Percentiles rank a stretch among this genome's conserved stretches.
phyloP scores from a whole-genome alignment of 2,329 filamentous ascomycete species.

The Diplodia intermedia region DNA sequence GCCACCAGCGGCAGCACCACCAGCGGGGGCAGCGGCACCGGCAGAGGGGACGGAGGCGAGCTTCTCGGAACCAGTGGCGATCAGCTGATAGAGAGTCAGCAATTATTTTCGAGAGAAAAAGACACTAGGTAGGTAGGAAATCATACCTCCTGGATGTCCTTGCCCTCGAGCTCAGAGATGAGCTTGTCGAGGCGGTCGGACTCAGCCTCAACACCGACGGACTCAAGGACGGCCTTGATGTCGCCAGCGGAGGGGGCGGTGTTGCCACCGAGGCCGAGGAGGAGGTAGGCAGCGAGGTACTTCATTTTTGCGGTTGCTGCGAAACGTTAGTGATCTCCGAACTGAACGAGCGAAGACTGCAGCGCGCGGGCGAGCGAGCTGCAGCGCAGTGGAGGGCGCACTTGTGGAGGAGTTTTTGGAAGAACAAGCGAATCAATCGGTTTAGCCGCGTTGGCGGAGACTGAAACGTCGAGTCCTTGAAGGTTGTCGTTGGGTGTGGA shows the following conservation, averaged over 20 bases:
- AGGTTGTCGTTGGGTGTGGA: conserved; percentile 35
- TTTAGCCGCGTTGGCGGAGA: conserved; percentile 99
- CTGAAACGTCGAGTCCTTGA: conserved; percentile 94
- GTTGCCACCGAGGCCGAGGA: conserved; percentile 94
- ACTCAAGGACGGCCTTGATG: conserved; percentile 86
- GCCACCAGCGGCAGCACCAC: conserved; percentile 70
- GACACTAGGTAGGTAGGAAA: background rate
- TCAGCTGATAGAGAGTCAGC: conserved; percentile 69
- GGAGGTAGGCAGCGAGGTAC: conserved; percentile 99
- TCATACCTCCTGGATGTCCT: conserved; percentile 88
- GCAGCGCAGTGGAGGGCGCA: conserved; percentile 33
- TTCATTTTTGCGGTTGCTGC: conserved; percentile 77
- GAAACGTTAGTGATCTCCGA: conserved; percentile 21
- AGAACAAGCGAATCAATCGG: conserved; percentile 97
- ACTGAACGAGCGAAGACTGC: background rate
- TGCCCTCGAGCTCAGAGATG: conserved; percentile 88
- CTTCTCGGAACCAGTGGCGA: conserved; percentile 87
- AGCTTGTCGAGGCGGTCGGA: conserved; percentile 84
- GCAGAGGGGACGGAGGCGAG: conserved; percentile 97
- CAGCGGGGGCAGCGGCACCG: conserved; percentile 74
- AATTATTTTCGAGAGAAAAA: conserved; percentile 39
- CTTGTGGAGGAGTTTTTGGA: conserved; percentile 35
- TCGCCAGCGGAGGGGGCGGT: conserved; percentile 82
- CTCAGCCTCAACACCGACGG: conserved; percentile 95
- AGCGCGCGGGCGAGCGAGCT: background rate